Evolutionary conservation across 192 early-diverging fungal genomes (phyloP).

Genomic region (Geranomyces michiganensis): DNA sequence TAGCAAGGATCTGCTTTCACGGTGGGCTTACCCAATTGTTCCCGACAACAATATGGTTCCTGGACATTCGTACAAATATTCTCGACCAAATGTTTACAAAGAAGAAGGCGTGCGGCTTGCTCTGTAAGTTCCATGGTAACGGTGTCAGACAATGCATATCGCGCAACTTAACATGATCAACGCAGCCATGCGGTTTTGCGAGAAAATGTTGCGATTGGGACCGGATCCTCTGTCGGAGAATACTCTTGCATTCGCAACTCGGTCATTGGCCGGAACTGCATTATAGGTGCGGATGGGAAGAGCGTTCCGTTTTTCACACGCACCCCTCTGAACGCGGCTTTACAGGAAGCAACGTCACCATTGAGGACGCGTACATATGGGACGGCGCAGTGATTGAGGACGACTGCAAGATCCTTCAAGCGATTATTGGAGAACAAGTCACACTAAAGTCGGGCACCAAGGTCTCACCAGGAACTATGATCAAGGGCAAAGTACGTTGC

Average conservation of each 20-base stretch:
- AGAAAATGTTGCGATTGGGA: conserved; percentile 83
- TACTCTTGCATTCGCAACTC: conserved; percentile 71
- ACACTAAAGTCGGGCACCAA: conserved; percentile 65
- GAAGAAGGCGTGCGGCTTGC: conserved; percentile 73
- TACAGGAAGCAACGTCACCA: conserved; percentile 68
- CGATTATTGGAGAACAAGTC: conserved; percentile 78
- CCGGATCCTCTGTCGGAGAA: conserved; percentile 74
- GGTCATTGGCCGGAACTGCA: conserved; percentile 82
- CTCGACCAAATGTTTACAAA: conserved; percentile 85
- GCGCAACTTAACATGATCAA: not conserved
- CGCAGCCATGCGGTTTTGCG: conserved; percentile 63
- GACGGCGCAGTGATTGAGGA: conserved; percentile 71
- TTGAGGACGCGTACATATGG: conserved; percentile 87
- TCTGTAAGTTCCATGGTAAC: conserved; percentile 37
- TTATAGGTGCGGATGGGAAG: conserved; percentile 50
- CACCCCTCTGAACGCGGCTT: no score
- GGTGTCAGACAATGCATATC: not conserved
- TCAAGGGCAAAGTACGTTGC: conserved; percentile 6
- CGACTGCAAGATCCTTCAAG: conserved; percentile 64
- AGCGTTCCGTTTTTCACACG: no score
- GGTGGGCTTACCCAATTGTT: conserved; percentile 94
- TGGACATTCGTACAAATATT: conserved; percentile 70
- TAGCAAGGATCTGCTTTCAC: conserved; percentile 81
- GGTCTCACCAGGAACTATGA: conserved; percentile 69
- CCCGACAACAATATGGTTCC: conserved; percentile 83